These are phyloP conservation scores for Strobilomyces dryophilus DNA, from an alignment of 768 basidiomycete genomes.

Conservation along the genomic window DNA sequence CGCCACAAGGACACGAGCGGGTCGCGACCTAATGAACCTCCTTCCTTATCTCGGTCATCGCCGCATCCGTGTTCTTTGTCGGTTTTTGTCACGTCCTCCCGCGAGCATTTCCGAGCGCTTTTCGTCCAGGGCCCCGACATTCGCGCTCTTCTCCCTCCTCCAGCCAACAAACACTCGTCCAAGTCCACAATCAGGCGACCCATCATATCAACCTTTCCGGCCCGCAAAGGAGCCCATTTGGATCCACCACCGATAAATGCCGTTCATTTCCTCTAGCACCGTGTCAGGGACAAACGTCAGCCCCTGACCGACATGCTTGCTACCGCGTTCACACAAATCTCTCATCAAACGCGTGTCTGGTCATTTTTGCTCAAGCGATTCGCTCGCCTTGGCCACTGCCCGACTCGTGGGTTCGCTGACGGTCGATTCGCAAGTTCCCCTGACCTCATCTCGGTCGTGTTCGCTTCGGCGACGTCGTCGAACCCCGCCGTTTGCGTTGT, in stretches of 20 bases:
- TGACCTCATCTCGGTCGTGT: background rate
- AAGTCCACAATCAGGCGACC: background rate
- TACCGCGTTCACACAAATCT: slow-evolving; percentile 11
- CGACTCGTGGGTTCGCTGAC: background rate
- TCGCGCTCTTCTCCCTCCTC: background rate
- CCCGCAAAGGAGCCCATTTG: slow-evolving; percentile 11
- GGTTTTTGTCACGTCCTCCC: slow-evolving; percentile 8
- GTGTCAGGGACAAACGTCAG: slow-evolving; percentile 9
- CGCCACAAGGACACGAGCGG: slow-evolving; percentile 8
- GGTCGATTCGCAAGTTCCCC: background rate
- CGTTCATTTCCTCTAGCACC: slow-evolving; percentile 22
- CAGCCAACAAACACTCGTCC: background rate
- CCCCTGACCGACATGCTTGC: slow-evolving; percentile 25
- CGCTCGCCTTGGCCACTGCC: background rate
- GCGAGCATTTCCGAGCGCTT: slow-evolving; percentile 13
- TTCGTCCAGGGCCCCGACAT: background rate
- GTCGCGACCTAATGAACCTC: background rate
- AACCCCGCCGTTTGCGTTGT: background rate
- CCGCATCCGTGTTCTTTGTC: background rate
- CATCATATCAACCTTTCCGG: slow-evolving; percentile 5
- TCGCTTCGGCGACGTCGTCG: background rate
- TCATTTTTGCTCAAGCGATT: slow-evolving; percentile 6
- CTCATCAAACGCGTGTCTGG: slow-evolving; percentile 20
- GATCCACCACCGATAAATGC: slow-evolving; percentile 19
- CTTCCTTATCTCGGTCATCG: slow-evolving; percentile 22